Percentiles rank a stretch among this genome's conserved stretches.
Conservation (phyloP, 352 stramenopile species). For the Aphanomyces invadans region DNA sequence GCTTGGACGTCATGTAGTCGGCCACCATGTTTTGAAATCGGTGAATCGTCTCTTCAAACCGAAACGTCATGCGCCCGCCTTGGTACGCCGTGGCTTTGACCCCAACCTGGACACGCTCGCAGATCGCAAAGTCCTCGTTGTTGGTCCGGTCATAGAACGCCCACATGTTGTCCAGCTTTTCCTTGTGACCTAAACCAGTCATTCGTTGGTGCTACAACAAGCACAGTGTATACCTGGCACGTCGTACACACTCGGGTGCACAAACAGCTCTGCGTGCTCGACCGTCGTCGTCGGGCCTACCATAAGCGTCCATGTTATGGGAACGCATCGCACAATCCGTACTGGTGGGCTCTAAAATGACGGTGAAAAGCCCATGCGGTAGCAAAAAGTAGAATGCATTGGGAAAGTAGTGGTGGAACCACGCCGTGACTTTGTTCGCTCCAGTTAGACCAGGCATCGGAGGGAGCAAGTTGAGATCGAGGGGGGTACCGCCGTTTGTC, state of each 20-base stretch:
- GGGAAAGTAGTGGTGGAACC: slow-evolving; percentile 29
- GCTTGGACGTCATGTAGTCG: slow-evolving; percentile 28
- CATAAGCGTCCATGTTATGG: no score
- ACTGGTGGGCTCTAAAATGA: slow-evolving; percentile 25
- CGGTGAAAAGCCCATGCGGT: slow-evolving; percentile 25
- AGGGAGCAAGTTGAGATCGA: slow-evolving; percentile 26
- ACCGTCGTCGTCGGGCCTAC: slow-evolving; percentile 11
- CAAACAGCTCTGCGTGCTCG: slow-evolving; percentile 27
- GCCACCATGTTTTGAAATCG: slow-evolving; percentile 32
- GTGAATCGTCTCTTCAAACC: slow-evolving; percentile 33
- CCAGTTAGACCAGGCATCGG: slow-evolving; percentile 26
- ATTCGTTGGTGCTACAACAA: not conserved
- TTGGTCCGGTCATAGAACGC: slow-evolving; percentile 30
- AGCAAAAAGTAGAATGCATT: slow-evolving; percentile 30
- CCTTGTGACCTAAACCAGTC: slow-evolving; percentile 12
- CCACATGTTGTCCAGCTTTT: slow-evolving; percentile 29
- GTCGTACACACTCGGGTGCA: slow-evolving; percentile 28
- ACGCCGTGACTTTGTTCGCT: slow-evolving; percentile 18
- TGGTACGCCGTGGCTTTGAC: slow-evolving; percentile 24
- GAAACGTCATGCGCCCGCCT: slow-evolving; percentile 29
- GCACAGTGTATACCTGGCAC: slow-evolving; percentile 18
- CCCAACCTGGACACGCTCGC: slow-evolving; percentile 28
- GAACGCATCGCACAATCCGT: no score
- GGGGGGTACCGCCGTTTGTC: slow-evolving; percentile 27
- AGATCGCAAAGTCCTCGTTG: slow-evolving; percentile 29